phyloP scores from a whole-genome alignment of 768 basidiomycete genomes.

The Pulveroboletus sp. region DNA sequence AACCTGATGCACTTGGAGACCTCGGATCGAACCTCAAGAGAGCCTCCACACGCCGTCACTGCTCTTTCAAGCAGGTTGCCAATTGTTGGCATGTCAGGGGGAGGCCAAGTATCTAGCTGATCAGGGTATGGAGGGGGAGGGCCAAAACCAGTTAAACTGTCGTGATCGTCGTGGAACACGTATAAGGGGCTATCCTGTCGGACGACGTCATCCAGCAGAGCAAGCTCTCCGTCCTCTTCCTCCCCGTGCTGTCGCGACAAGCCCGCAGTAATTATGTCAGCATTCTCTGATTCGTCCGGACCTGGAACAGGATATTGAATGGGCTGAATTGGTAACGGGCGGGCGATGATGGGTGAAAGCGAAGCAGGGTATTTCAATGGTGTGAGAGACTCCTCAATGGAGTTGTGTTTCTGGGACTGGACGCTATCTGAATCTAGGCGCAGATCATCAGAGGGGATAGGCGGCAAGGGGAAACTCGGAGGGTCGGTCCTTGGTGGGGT shows the following conservation, averaged over 20 bases:
- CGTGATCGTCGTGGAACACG: conserved; percentile 3
- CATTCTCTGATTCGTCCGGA: conserved; percentile 6
- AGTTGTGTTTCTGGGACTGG: not conserved
- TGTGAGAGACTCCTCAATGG: not conserved
- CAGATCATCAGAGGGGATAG: conserved; percentile 16
- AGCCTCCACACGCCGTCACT: conserved; percentile 14
- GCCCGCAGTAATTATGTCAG: not conserved
- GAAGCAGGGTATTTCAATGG: not conserved
- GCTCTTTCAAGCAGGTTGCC: conserved; percentile 22
- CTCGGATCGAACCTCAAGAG: conserved; percentile 17
- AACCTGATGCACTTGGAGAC: conserved; percentile 24
- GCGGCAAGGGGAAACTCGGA: conserved; percentile 21
- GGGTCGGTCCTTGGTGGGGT: conserved; percentile 12
- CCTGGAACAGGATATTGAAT: conserved; percentile 14
- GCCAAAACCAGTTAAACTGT: conserved; percentile 5
- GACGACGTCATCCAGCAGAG: conserved; percentile 4
- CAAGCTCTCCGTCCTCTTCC: not conserved
- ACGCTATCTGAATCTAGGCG: not conserved
- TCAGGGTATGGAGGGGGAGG: conserved; percentile 18
- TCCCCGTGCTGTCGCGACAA: conserved; percentile 10
- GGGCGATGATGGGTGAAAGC: not conserved
- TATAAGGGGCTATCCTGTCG: conserved; percentile 23
- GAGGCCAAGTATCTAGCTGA: conserved; percentile 1
- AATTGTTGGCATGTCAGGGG: conserved; percentile 8
- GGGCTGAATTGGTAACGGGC: conserved; percentile 18